Conservation (phyloP, 164 flowering plant genomes). For the Magnolia officinalis region DNA sequence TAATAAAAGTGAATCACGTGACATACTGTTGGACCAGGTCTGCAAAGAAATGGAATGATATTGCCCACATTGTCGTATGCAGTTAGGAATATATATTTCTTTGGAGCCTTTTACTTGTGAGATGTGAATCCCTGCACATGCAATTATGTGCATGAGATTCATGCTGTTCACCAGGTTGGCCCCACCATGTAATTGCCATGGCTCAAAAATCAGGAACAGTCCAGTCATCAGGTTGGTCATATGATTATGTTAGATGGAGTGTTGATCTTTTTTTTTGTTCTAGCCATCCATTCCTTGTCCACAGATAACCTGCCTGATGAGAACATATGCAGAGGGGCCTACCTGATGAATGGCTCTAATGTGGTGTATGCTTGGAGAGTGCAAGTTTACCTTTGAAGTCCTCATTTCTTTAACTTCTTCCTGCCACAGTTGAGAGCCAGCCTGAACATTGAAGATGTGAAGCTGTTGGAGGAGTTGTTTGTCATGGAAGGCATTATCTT, state of each 20-base stretch:
- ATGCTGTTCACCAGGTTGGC: too few relatives aligned
- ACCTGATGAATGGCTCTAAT: too few relatives aligned
- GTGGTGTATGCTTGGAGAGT: too few relatives aligned
- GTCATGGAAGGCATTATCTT: too few relatives aligned
- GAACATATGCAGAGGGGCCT: slow-evolving; percentile 21
- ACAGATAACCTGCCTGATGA: slow-evolving; percentile 45
- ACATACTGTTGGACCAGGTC: slow-evolving; percentile 59
- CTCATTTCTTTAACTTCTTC: too few relatives aligned
- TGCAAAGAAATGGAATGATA: background rate
- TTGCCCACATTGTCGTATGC: background rate
- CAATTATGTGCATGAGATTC: too few relatives aligned
- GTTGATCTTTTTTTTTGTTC: slow-evolving; percentile 20
- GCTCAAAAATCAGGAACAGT: slow-evolving; percentile 34
- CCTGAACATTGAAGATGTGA: too few relatives aligned
- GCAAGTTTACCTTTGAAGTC: too few relatives aligned
- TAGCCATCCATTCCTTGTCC: slow-evolving; percentile 22
- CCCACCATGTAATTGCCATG: too few relatives aligned
- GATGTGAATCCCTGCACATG: too few relatives aligned
- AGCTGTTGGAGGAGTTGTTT: too few relatives aligned
- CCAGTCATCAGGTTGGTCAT: slow-evolving; percentile 45
- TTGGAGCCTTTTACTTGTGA: background rate
- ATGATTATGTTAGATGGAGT: slow-evolving; percentile 49
- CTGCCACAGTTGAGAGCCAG: too few relatives aligned
- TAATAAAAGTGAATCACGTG: slow-evolving; percentile 8
- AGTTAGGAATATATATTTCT: background rate